Base-by-base conservation (phyloP, 306 rosid genomes). In the Mucuna pruriens region DNA sequence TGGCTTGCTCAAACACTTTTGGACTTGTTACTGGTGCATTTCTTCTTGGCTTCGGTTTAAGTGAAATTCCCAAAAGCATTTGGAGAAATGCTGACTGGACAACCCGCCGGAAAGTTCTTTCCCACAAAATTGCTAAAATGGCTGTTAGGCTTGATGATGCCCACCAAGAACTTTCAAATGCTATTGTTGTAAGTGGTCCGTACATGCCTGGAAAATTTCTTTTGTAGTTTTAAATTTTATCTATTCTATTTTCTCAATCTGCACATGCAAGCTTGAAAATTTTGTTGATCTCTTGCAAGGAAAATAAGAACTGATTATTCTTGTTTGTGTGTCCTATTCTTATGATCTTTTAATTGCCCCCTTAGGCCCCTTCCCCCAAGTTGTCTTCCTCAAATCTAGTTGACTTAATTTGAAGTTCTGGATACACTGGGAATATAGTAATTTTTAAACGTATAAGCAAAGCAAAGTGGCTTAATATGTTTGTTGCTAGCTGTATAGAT, bases 21-120 rank as follows among this genome's bases (percentile, higher is more conserved):
- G 99, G 99, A 85, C 92, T 95, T 66, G 99, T 95, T 52, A 95
- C 99, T 19, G 99, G 99, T 66, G 99, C 98, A 60, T 95, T 95
- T 86, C 99, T 95, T 84, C 98, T 95, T 77, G 99, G 99, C 75
- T 95, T 95, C 65, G 98, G 99, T 54, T 87, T 93, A 90, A 93
- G 96, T 49, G 99, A 93, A 93, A 93, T 95, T 83, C 99, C 99
- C 16, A 93, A 83, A 87, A 86, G 90, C 61, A 83, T 93, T 74
- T 95, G 99, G 99, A 91, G 82, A 85, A 91, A 91, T 86, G 92
- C 99, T 8, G 95, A 91, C 71, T 89, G 97, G 99, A 90, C 92
- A 31, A 93, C 87, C 31, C 97, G 94, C 64, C 99, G 89, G 77
- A 95, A 93, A 89, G 94, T 93, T 86, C 94, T 95, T 75, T 93